A percentile compares a stretch with the other conserved stretches of the same genome.
Evolutionary conservation across 2,329 filamentous ascomycete genomes (phyloP).

Genomic region (Dothistroma septosporum): DNA sequence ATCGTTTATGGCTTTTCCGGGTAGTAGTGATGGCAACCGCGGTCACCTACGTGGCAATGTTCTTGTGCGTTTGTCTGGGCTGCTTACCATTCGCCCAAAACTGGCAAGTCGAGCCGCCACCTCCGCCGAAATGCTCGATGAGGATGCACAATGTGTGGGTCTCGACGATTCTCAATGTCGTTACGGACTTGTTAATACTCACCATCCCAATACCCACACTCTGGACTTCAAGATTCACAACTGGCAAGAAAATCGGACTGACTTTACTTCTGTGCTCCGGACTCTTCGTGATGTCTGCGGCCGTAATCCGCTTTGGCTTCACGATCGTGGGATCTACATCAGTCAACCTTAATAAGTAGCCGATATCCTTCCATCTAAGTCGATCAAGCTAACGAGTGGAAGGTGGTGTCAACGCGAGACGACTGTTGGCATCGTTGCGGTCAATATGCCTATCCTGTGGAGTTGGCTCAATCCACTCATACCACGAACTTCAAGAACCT

Average conservation of each 20-base stretch:
- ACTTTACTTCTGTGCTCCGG: conserved; percentile 33
- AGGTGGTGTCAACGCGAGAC: conserved; percentile 5
- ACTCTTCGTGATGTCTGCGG: conserved; percentile 35
- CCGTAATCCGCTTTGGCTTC: conserved; percentile 24
- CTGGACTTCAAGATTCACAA: conserved; percentile 30
- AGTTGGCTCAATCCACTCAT: background rate
- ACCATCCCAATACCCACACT: conserved; percentile 33
- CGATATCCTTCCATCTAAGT: background rate
- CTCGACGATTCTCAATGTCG: conserved; percentile 29
- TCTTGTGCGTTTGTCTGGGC: conserved; percentile 30
- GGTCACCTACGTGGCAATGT: conserved; percentile 30
- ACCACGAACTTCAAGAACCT: background rate
- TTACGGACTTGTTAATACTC: conserved; percentile 33
- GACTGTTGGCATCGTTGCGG: conserved; percentile 29
- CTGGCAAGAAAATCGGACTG: conserved; percentile 32
- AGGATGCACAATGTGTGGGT: conserved; percentile 31
- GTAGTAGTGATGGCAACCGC: conserved; percentile 25
- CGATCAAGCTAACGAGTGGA: background rate
- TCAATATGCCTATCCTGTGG: conserved; percentile 33
- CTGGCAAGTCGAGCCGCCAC: conserved; percentile 27
- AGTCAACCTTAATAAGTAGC: background rate
- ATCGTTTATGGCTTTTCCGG: conserved; percentile 29
- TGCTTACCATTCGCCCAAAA: conserved; percentile 28
- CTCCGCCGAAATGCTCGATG: conserved; percentile 25
- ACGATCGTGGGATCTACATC: background rate